Percentiles rank a stretch among this genome's conserved stretches.
phyloP scores from a whole-genome alignment of 208 protist genomes.

The Strigomonas culicis region DNA sequence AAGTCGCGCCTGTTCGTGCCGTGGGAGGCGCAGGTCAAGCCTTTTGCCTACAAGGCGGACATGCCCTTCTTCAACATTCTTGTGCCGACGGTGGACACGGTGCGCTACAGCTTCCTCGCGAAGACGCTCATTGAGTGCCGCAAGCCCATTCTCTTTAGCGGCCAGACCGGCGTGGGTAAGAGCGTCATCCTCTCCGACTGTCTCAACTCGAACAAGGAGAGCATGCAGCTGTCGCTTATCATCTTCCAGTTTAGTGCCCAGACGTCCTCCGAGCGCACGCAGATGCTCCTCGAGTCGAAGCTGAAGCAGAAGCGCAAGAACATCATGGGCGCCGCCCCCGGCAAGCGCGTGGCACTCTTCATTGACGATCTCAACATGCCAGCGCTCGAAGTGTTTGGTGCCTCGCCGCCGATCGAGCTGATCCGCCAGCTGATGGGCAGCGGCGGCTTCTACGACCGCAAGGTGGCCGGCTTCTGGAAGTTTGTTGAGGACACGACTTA shows the following conservation, averaged over 20 bases:
- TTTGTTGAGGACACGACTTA: conserved; percentile 93
- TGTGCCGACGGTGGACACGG: conserved; percentile 96
- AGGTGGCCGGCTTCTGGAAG: conserved; percentile 94
- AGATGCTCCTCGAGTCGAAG: conserved; percentile 97
- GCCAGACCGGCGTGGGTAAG: conserved; percentile 96
- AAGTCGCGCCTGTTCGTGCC: conserved; percentile 64
- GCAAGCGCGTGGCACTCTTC: conserved; percentile 94
- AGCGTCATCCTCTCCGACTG: conserved; percentile 91
- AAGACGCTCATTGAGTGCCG: conserved; percentile 80
- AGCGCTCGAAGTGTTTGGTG: conserved; percentile 94
- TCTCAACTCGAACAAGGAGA: conserved; percentile 68
- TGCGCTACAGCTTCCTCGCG: conserved; percentile 93
- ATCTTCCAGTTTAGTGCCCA: conserved; percentile 95
- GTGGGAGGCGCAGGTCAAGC: conserved; percentile 79
- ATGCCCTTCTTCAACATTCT: conserved; percentile 96
- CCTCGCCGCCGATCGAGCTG: conserved; percentile 97
- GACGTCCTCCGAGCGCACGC: conserved; percentile 93
- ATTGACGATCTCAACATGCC: conserved; percentile 99
- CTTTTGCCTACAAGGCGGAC: conserved; percentile 78
- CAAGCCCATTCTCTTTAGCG: conserved; percentile 94
- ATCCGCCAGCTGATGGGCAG: conserved; percentile 96
- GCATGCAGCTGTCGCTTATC: conserved; percentile 76
- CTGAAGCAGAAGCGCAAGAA: conserved; percentile 96
- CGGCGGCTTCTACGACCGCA: conserved; percentile 96
- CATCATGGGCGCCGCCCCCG: conserved; percentile 92